Conservation (phyloP, 164 flowering plant species). For the Umbilicus rupestris region DNA sequence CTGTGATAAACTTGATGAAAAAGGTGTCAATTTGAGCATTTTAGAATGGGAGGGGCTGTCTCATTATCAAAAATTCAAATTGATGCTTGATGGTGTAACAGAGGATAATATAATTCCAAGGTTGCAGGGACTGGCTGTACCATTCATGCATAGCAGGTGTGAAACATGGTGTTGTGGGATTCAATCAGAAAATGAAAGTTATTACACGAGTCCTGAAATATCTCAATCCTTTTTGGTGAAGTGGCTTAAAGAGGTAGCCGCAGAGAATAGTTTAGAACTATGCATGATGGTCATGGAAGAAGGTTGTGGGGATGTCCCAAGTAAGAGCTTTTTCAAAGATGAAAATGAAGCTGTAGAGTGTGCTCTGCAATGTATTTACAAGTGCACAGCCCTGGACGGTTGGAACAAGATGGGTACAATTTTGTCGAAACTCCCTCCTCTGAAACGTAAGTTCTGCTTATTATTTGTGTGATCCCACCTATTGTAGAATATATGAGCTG, state of each 20-base stretch:
- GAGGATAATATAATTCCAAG: conserved; percentile 53
- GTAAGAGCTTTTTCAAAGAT: conserved; percentile 42
- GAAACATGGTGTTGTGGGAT: conserved; percentile 14
- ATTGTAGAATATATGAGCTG: too few relatives aligned
- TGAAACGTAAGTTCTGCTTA: conserved; percentile 36
- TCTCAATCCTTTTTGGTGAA: conserved; percentile 62
- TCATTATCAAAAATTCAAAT: conserved; percentile 82
- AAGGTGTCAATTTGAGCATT: conserved; percentile 45
- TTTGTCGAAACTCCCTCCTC: conserved; percentile 60
- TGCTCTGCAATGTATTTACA: conserved; percentile 69
- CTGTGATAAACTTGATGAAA: conserved; percentile 42
- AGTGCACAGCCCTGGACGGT: conserved; percentile 48
- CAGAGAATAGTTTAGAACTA: conserved; percentile 56
- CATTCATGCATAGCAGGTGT: conserved; percentile 54
- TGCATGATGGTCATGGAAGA: conserved; percentile 72
- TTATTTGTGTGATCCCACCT: not conserved
- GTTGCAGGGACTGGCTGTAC: conserved; percentile 52
- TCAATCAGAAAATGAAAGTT: conserved; percentile 10
- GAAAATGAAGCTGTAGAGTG: conserved; percentile 64
- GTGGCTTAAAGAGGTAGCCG: conserved; percentile 80
- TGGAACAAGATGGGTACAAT: conserved; percentile 81
- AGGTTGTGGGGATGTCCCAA: conserved; percentile 44
- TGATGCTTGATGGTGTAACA: conserved; percentile 65
- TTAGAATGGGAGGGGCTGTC: conserved; percentile 63
- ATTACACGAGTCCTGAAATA: conserved; percentile 16